Base-by-base conservation (phyloP, 2,329 filamentous ascomycete species). In the Neoarthrinium moseri region DNA sequence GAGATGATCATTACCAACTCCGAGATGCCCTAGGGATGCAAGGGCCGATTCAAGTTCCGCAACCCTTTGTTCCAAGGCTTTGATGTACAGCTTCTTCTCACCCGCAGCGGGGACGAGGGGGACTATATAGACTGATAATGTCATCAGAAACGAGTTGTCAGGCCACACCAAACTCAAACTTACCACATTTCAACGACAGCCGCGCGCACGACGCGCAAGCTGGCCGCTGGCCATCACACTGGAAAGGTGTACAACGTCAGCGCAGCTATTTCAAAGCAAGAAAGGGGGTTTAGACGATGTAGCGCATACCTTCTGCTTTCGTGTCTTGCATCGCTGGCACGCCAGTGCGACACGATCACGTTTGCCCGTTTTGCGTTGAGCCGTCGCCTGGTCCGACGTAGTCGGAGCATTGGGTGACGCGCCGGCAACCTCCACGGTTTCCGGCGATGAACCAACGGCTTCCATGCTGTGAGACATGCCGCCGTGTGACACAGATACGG, bases 51-150 rank as follows among this genome's bases (percentile, higher is more conserved):
- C 59, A 21, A 62, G 49, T 37, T 61, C 59, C 6, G 57, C 52
- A 21, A 62, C 50, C 4, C 58, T 53, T 37, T 61, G 54, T 43
- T 61, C 60, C 4, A 62, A 53, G 13, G 58, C 57, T 39, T 56
- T 61, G 49, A 59, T 59, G 41, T 58, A 59, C 1, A 60, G 46
- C 24, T 61, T 61, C 52, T 61, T 62, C 48, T 62, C 59, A 4
- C 58, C 58, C 1, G 59, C 58, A 5, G 58, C 58, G 11, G 59
- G 59, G n/a, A 61, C 56, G 11, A 61, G 52, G 2, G 59, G 58
- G 8, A 62, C 56, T 32, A 62, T 54, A 33, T 62, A 62, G n/a
- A 58, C 59, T 61, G 22, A 7, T 4, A 45, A 26, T 10, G 3
- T 24, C 4, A 38, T 38, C 35, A 38, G n/a, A n/a, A n/a, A n/a